phyloP scores from a whole-genome alignment of 2,329 filamentous ascomycete genomes.

The Camillea tinctor region DNA sequence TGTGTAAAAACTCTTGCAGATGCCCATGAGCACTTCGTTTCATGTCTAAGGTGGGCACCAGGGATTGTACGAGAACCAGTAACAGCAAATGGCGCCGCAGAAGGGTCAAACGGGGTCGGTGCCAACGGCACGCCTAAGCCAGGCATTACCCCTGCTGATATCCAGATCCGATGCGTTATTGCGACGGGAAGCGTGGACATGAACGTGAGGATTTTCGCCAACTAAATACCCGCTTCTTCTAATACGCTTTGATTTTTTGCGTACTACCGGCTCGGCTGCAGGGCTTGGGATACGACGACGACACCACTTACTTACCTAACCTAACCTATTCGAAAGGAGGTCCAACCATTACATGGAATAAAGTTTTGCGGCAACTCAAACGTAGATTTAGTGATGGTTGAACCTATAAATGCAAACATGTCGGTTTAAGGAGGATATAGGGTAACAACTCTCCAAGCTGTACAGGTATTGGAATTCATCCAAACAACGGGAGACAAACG shows the following conservation, averaged over 20 bases:
- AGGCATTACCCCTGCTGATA: slow-evolving; percentile 44
- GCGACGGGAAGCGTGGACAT: slow-evolving; percentile 84
- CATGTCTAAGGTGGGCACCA: slow-evolving; percentile 84
- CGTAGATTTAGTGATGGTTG: too few species aligned
- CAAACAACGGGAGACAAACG: too few species aligned
- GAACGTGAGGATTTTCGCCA: slow-evolving; percentile 76
- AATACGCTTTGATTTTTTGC: neutral
- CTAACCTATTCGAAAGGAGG: neutral
- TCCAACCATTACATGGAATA: too few species aligned
- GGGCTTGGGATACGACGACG: slow-evolving; percentile 1
- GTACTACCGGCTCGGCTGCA: neutral
- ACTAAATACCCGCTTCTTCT: slow-evolving; percentile 29
- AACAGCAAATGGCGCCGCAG: slow-evolving; percentile 35
- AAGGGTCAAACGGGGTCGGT: slow-evolving; percentile 39
- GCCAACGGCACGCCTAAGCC: slow-evolving; percentile 49
- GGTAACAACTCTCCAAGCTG: too few species aligned
- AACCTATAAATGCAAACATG: too few species aligned
- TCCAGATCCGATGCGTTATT: slow-evolving; percentile 78
- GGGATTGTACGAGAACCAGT: slow-evolving; percentile 62
- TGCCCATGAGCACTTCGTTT: slow-evolving; percentile 81
- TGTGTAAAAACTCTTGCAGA: slow-evolving; percentile 80
- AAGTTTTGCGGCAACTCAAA: too few species aligned
- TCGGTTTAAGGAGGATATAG: too few species aligned
- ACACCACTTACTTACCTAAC: neutral
- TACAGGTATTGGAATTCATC: too few species aligned